Evolutionary conservation across 2,329 filamentous ascomycete species (phyloP).

Genomic region (Aspergillus niger): DNA sequence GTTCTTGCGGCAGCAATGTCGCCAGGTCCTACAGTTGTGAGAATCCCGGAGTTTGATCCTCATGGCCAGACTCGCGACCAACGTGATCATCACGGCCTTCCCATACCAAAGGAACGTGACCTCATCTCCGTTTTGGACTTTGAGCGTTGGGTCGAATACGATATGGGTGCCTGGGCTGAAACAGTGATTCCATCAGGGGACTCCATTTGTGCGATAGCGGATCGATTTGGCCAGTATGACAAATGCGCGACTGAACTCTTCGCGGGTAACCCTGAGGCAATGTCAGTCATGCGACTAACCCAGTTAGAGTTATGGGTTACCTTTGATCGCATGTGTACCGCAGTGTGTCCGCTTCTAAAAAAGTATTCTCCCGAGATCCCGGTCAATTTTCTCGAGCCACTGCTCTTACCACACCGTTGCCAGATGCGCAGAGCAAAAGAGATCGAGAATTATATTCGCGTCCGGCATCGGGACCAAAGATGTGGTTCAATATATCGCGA

Average conservation of each 20-base stretch:
- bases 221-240: slow-evolving; percentile 35
- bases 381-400: slow-evolving; percentile 40
- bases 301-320: slow-evolving; percentile 60
- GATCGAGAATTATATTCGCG: slow-evolving; percentile 16
- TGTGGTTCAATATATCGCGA: slow-evolving; percentile 45
- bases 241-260: slow-evolving; percentile 36
- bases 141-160: slow-evolving; percentile 52
- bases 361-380: slow-evolving; percentile 52
- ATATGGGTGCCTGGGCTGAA: slow-evolving; percentile 42
- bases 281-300: slow-evolving; percentile 58
- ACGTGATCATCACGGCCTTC: slow-evolving; percentile 2
- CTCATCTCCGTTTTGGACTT: slow-evolving; percentile 40
- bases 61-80: neutral
- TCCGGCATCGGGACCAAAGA: slow-evolving; percentile 35
- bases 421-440: slow-evolving; percentile 15
- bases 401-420: slow-evolving; percentile 47
- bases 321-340: slow-evolving; percentile 50
- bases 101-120: slow-evolving; percentile 3
- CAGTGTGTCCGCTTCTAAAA: slow-evolving; percentile 42
- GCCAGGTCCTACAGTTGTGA: neutral
- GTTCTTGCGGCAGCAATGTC: slow-evolving; percentile 5
- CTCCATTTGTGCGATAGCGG: slow-evolving; percentile 29
- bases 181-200: neutral
- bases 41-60: neutral
- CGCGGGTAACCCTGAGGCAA: slow-evolving; percentile 41